Percentiles rank a stretch among this genome's conserved stretches.
These are phyloP conservation scores for Zymoseptoria brevis DNA, from an alignment of 2,329 filamentous ascomycete species.

Conservation along the genomic window DNA sequence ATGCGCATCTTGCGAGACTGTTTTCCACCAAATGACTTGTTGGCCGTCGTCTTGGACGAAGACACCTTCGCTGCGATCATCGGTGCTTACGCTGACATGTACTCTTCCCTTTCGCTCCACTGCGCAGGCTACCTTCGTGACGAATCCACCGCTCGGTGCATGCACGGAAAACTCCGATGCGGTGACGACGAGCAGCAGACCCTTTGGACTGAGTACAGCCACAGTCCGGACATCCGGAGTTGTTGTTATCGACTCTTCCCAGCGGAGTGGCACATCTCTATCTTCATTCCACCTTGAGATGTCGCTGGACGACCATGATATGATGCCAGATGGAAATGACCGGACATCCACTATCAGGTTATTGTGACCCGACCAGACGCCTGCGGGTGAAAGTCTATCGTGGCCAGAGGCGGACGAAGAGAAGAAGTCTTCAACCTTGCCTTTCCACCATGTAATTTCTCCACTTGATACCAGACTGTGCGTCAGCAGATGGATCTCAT, in stretches of 20 bases:
- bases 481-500: slow-evolving; percentile 49
- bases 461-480: slow-evolving; percentile 72
- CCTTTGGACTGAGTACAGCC: background rate
- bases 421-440: slow-evolving; percentile 69
- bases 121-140: background rate
- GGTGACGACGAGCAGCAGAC: slow-evolving; percentile 1
- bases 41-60: slow-evolving; percentile 4
- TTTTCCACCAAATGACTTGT: background rate
- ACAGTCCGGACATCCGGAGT: slow-evolving; percentile 1
- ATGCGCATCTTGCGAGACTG: background rate
- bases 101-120: slow-evolving; percentile 1
- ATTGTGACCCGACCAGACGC: slow-evolving; percentile 15
- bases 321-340: background rate
- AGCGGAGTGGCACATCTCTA: background rate
- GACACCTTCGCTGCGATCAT: background rate
- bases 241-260: background rate
- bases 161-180: background rate
- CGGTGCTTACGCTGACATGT: background rate
- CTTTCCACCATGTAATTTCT: slow-evolving; percentile 71
- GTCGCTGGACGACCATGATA: slow-evolving; percentile 2
- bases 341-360: background rate
- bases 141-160: slow-evolving; percentile 1
- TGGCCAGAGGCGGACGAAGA: slow-evolving; percentile 46
- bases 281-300: slow-evolving; percentile 2
- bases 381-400: slow-evolving; percentile 11